Evolutionary conservation across 371 early-diverging fungal species (phyloP), one percentile per base, ranked within the genome.

Genomic region (Fennellomyces sp.): DNA sequence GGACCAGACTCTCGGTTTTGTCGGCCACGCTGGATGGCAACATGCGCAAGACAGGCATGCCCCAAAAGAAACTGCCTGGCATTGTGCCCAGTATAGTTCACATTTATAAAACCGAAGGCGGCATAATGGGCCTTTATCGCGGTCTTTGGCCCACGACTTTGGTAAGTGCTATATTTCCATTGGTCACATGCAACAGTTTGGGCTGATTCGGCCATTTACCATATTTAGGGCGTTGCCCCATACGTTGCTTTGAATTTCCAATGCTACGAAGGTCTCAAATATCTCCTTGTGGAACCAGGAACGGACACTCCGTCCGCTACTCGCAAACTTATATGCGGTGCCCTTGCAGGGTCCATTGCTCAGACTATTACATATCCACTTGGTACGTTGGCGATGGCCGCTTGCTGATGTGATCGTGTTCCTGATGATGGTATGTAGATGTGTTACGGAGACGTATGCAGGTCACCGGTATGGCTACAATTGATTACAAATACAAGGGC

Each of bases 321-420:
- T 12, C 78, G 82, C 68, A 89, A 91, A 68, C 68, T 97, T 31
- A 51, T 89, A 0, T 93, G 95, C 60, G 97, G 97, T 53, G 97
- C 94, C 3, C 65, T 92, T 51, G 95, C 94, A 21, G 97, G 97
- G 15, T 88, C 93, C 54, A 86, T 93, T 65, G 91, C 92, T 5
- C 96, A 96, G 71, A 92, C 93, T 2, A 83, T 92, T 29, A 95
- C 94, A 10, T 97, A 96, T 68, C 97, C 97, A 25, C 75, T 97
- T 57, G 78, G 74, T 73, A 66, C 65, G 55, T 51, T 8, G 29
- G 41, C 5, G 19, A 38, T 38, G n/a, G 19, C 19, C 41, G 12
- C 1, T 41, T 41, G 8, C n/a, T n/a, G n/a, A n/a, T n/a, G n/a
- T n/a, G n/a, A n/a, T n/a, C n/a, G n/a, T n/a, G n/a, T n/a, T n/a